Evolutionary conservation across 2,329 filamentous ascomycete genomes (phyloP).

Genomic region (Penicillium crustosum): DNA sequence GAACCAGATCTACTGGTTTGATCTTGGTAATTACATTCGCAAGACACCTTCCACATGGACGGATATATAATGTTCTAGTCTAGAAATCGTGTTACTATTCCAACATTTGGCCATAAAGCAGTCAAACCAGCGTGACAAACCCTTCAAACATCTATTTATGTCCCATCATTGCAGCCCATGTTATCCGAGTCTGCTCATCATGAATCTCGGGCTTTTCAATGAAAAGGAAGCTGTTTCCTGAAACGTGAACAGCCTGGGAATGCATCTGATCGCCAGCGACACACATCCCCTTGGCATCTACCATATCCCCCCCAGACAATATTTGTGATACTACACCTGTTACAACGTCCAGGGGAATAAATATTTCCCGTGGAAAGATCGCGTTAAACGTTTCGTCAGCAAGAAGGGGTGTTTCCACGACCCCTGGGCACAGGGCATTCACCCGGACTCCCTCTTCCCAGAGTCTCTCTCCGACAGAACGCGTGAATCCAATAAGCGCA

Average conservation of each 20-base stretch:
- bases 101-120: background rate
- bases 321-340: constrained; percentile 3
- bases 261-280: constrained; percentile 21
- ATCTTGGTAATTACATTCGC: background rate
- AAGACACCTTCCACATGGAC: background rate
- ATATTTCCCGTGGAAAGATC: constrained; percentile 32
- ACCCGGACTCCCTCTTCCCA: constrained; percentile 40
- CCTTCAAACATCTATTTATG: background rate
- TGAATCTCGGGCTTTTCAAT: constrained; percentile 24
- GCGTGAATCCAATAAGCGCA: constrained; percentile 41
- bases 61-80: background rate
- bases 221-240: constrained; percentile 22
- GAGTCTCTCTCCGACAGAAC: constrained; percentile 36
- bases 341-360: constrained; percentile 12
- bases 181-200: constrained; percentile 15
- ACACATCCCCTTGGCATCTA: constrained; percentile 13
- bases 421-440: constrained; percentile 32
- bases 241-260: constrained; percentile 29
- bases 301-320: constrained; percentile 9
- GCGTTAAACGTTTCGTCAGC: constrained; percentile 33
- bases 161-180: constrained; percentile 11
- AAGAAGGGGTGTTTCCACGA: constrained; percentile 40
- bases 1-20: constrained; percentile 11
- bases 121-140: background rate
- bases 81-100: background rate